Percentiles rank a stretch among this genome's conserved stretches.
Conservation (phyloP, 106 monocot species). For the Apostasia ramifera region DNA sequence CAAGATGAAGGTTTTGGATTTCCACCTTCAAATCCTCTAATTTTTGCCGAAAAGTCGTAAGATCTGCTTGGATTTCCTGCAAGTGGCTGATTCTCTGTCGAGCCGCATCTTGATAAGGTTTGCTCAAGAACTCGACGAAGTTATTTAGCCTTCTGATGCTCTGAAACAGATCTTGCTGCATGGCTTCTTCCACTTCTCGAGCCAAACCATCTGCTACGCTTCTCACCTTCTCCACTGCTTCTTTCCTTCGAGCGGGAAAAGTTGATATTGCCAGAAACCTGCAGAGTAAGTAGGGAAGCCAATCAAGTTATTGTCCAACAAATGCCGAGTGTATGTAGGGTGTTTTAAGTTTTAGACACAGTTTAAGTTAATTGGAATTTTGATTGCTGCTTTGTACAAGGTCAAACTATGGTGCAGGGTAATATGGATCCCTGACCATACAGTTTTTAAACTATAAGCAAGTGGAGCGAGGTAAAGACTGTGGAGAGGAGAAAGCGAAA, state of each 20-base stretch:
- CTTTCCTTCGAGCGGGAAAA: constrained; percentile 60
- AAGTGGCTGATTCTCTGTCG: constrained; percentile 43
- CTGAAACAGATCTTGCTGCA: constrained; percentile 58
- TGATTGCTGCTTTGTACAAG: too few species aligned
- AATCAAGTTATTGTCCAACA: not conserved
- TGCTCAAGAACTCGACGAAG: constrained; percentile 46
- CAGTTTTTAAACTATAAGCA: too few species aligned
- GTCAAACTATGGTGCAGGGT: too few species aligned
- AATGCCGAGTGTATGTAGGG: too few species aligned
- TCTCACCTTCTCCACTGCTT: constrained; percentile 61
- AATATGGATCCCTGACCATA: too few species aligned
- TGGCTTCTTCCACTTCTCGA: constrained; percentile 62
- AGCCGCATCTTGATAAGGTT: constrained; percentile 72
- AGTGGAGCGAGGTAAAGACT: too few species aligned
- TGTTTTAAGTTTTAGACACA: too few species aligned
- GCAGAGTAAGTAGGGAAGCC: not conserved
- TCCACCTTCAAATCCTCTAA: constrained; percentile 45
- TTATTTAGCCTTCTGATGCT: constrained; percentile 29
- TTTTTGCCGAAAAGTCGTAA: constrained; percentile 31
- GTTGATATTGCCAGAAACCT: constrained; percentile 75
- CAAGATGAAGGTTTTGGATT: constrained; percentile 47
- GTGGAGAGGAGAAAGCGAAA: too few species aligned
- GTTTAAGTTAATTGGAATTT: too few species aligned
- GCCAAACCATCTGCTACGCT: constrained; percentile 62
- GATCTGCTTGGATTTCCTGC: constrained; percentile 34